phyloP scores from a whole-genome alignment of 208 protist species.

The Leishmania braziliensis region DNA sequence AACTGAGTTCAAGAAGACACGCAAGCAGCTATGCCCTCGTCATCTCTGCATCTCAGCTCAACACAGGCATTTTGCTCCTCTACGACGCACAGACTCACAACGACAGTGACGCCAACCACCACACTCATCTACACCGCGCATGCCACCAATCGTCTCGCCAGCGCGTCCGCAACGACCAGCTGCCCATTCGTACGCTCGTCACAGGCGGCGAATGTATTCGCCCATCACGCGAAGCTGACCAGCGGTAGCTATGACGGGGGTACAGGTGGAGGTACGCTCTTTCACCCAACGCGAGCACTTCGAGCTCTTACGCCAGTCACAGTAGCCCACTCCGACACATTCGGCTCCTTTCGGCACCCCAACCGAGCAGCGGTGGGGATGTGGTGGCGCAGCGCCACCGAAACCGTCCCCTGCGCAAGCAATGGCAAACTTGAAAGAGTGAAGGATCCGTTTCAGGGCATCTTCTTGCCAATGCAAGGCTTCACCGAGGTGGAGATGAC shows the following conservation, averaged over 20 bases:
- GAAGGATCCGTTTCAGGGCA: constrained; percentile 9
- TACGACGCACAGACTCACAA: not conserved
- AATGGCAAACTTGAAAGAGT: not conserved
- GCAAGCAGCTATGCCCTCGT: not conserved
- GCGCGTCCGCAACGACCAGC: not conserved
- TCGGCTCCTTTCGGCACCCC: not conserved
- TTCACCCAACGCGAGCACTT: constrained; percentile 11
- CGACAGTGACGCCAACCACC: not conserved
- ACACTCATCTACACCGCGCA: not conserved
- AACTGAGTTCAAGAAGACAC: not conserved
- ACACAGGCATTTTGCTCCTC: not conserved
- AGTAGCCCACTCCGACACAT: constrained; percentile 3
- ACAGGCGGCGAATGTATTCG: not conserved
- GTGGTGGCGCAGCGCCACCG: constrained; percentile 10
- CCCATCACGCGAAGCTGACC: not conserved
- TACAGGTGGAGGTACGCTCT: not conserved
- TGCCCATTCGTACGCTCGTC: not conserved
- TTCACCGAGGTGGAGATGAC: not conserved
- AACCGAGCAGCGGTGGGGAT: not conserved
- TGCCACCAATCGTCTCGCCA: not conserved
- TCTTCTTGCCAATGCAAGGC: constrained; percentile 4
- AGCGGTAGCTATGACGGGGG: not conserved
- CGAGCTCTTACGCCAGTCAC: constrained; percentile 15
- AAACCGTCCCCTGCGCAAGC: not conserved
- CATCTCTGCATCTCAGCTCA: not conserved